Percentiles rank a stretch among this genome's conserved stretches.
Evolutionary conservation across 352 stramenopile genomes (phyloP).

Genomic region (Phytophthora quininea): DNA sequence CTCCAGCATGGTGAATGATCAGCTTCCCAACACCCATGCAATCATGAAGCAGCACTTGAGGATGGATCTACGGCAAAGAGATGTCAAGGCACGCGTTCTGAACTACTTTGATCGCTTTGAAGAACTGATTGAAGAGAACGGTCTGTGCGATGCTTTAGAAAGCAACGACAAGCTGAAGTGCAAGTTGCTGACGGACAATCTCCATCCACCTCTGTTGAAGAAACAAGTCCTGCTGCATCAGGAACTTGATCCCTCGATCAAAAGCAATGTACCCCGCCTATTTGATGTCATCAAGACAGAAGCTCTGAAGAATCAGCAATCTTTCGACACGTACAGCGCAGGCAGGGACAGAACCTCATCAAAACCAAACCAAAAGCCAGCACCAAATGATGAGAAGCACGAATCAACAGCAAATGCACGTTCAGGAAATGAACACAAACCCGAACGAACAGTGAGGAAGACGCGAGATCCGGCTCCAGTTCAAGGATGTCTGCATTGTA

Average conservation of each 20-base stretch:
- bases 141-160: neutral
- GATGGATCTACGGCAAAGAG: constrained; percentile 17
- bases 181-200: constrained; percentile 5
- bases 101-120: neutral
- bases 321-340: constrained; percentile 4
- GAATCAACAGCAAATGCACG: too few species aligned
- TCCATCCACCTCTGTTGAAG: neutral
- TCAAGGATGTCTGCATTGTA: neutral
- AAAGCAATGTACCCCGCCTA: neutral
- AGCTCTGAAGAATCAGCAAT: neutral
- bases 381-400: neutral
- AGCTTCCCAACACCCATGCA: neutral
- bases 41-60: constrained; percentile 9
- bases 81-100: constrained; percentile 7
- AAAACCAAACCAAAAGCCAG: neutral
- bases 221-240: constrained; percentile 5
- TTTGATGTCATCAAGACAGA: constrained; percentile 11
- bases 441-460: too few species aligned
- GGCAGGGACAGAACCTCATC: neutral
- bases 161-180: constrained; percentile 2
- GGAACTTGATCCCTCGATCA: neutral
- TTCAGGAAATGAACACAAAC: too few species aligned
- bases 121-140: neutral
- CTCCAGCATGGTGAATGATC: neutral
- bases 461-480: too few species aligned